Evolutionary conservation across 1,139 yeast species (phyloP), one percentile per base, ranked within the genome.

Genomic region (Protomyces inundatus): DNA sequence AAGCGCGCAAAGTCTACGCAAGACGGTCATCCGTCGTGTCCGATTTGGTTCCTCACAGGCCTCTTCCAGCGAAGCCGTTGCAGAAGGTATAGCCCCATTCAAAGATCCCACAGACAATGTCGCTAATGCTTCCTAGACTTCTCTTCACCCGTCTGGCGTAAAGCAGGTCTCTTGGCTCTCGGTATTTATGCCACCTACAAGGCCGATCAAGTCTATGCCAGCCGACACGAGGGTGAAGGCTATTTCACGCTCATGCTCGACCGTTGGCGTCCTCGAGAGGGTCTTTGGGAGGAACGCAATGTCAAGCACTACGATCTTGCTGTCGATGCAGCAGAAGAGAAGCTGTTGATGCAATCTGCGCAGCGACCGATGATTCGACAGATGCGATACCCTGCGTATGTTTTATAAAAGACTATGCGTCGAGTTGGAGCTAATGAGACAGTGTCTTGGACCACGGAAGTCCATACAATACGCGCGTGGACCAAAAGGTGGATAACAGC

Each of bases 331-430:
- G 62, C 62, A 7, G 52, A 58, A 30, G 54, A 39, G n/a, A 39
- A 51, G 7, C n/a, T 52, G n/a, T 42, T 58, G 48, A 30, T 58
- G 12, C 56, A 52, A 23, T 51, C 56, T 53, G 62, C 62, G 14
- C 45, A 51, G 45, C 39, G 35, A 23, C 62, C 62, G 10, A 10
- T 51, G 23, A 52, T 58, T 16, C 50, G 56, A 30, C 62, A 58
- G 36, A 23, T 58, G 56, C 52, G 62, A 42, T 58, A 58, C 45
- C 62, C 62, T 10, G 62, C 62, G 62, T 58, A 52, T 23, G 62
- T 37, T 7, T 12, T n/a, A n/a, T 37, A 3, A 37, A 10, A n/a
- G 42, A 10, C 42, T n/a, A 2, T 37, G 9, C 23, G 37, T 7
- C 1, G 30, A 1, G 9, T 30, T 4, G 14, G n/a, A 36, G 32